Evolutionary conservation across 2,329 filamentous ascomycete species (phyloP), one percentile per base, ranked within the genome.

Genomic region (Metarhizium album): DNA sequence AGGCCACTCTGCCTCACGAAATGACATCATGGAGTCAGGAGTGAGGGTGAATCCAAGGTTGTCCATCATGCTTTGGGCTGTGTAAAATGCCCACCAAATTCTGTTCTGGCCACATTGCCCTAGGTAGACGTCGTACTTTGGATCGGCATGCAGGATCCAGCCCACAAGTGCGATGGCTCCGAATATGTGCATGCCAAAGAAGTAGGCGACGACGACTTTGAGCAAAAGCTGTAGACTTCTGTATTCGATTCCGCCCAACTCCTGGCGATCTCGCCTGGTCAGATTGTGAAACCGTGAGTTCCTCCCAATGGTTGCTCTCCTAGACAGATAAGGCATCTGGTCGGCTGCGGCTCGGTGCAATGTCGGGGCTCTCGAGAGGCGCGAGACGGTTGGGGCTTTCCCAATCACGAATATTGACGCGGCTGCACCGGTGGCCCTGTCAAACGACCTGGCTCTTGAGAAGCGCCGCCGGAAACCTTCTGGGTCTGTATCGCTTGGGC

Each of bases 41-140:
- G 77, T 75, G 6, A 80, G 65, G 0, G 75, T 76, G 51, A 78
- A 72, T 22, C 77, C 77, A 5, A 79, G 67, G 53, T 80, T 80
- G 48, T 71, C 64, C 14, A 72, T 63, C 65, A 76, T 76, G 0
- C 75, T 78, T 52, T 75, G 72, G 0, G 74, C 65, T 0, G 74
- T 72, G 57, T 71, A 77, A 29, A 76, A 66, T 2, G 67, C 71
- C 73, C 75, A 78, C 75, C 75, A 79, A 5, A 67, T 62, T 55
- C 65, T 59, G 51, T 68, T 61, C 54, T 71, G 59, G 14, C 67
- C 73, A 27, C 62, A 63, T 40, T 69, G 64, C 0, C 57, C 60
- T 42, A 74, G 59, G 58, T 70, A 68, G 13, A 68, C 58, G 3
- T 60, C 56, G 53, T 77, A 71, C 54, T 70, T 75, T 2, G 60